Base-by-base conservation (phyloP, 2,329 filamentous ascomycete species). In the Coniochaeta prunicola region DNA sequence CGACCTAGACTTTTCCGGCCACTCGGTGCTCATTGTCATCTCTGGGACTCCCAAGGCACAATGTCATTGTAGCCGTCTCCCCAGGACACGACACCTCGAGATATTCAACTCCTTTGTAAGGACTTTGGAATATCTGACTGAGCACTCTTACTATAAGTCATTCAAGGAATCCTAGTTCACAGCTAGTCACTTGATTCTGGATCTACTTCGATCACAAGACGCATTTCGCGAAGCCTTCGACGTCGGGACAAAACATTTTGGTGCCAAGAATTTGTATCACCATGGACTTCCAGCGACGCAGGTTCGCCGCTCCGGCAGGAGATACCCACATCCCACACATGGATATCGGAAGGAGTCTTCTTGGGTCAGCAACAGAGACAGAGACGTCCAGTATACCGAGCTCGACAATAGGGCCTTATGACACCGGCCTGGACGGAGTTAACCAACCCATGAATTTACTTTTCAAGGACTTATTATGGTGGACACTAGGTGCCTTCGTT, bases 391-490 rank as follows among this genome's bases (percentile, higher is more conserved):
- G 69, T 62, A 67, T 71, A 54, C 68, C 77, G 24, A 75, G 72
- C 45, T 74, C 77, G 21, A 82, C 80, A 21, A 81, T 86, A 60
- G 76, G 79, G 15, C 79, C 81, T 19, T 88, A 78, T 68, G 76
- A 79, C 64, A 79, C 78, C 33, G 76, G 75, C 53, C 77, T 88
- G 61, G 81, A 80, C 65, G 85, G 85, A 58, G 84, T 88, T 62
- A 81, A 85, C 65, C 83, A 86, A 67, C 64, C 72, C 1, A 73
- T 79, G 64, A 86, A 88, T 68, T 69, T 83, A 63, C 64, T 83
- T 13, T 83, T 86, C 67, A 80, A 76, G 65, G 76, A 86, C 63
- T 70, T 76, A 40, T 67, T 87, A 13, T 87, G 84, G 84, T 85
- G 80, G 79, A 84, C 75, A 56, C 67, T 88, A 59, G 85, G 85